phyloP scores from a whole-genome alignment of 2,329 filamentous ascomycete genomes.

The Neofusicoccum umdonicola region DNA sequence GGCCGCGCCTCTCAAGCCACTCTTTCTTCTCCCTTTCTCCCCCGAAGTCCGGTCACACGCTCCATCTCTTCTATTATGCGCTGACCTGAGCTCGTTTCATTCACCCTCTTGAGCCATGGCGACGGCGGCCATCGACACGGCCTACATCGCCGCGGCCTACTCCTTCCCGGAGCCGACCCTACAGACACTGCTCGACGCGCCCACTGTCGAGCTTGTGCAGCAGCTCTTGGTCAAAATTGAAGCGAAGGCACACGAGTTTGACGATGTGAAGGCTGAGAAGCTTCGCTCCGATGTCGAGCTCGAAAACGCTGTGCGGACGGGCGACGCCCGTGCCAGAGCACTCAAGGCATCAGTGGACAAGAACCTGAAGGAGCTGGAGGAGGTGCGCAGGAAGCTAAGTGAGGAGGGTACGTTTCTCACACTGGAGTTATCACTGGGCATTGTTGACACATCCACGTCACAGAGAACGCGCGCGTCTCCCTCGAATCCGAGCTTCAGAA shows the following conservation, averaged over 20 bases:
- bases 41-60: slow-evolving; percentile 10
- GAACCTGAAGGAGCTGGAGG: slow-evolving; percentile 77
- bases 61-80: slow-evolving; percentile 12
- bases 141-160: slow-evolving; percentile 71
- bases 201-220: slow-evolving; percentile 75
- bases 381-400: slow-evolving; percentile 75
- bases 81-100: slow-evolving; percentile 8
- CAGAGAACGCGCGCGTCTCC: slow-evolving; percentile 72
- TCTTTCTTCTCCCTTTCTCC: slow-evolving; percentile 21
- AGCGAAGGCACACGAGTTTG: slow-evolving; percentile 76
- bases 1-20: slow-evolving; percentile 16
- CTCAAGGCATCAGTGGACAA: slow-evolving; percentile 81
- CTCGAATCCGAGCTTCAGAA: slow-evolving; percentile 79
- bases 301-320: slow-evolving; percentile 80
- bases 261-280: slow-evolving; percentile 82
- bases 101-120: slow-evolving; percentile 50
- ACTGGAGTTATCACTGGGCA: background rate
- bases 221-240: slow-evolving; percentile 72
- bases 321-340: slow-evolving; percentile 77
- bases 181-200: slow-evolving; percentile 60
- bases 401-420: slow-evolving; percentile 65
- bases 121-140: slow-evolving; percentile 62
- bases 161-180: slow-evolving; percentile 65
- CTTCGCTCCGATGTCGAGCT: slow-evolving; percentile 87
- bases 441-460: background rate